These are phyloP conservation scores for Leccinum aurantiacum DNA, from an alignment of 768 basidiomycete species.

Conservation along the genomic window DNA sequence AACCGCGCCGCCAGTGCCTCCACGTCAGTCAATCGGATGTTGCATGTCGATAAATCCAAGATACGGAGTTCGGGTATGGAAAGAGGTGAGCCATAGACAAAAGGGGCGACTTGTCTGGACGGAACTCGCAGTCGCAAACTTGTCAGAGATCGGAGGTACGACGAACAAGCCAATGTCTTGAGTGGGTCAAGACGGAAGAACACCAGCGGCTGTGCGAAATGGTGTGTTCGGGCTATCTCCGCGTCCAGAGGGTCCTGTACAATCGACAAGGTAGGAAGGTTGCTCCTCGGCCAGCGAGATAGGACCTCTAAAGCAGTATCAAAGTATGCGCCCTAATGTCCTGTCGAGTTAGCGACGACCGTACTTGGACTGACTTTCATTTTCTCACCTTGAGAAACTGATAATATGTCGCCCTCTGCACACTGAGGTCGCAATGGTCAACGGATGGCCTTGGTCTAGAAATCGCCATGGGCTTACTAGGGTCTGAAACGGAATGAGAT, in stretches of 20 bases:
- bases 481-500: slow-evolving; percentile 78
- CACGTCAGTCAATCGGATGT: slow-evolving; percentile 52
- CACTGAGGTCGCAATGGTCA: slow-evolving; percentile 35
- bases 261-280: slow-evolving; percentile 53
- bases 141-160: slow-evolving; percentile 43
- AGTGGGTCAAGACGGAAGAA: slow-evolving; percentile 73
- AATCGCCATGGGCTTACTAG: slow-evolving; percentile 52
- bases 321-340: slow-evolving; percentile 72
- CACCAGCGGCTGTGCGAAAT: slow-evolving; percentile 85
- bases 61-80: slow-evolving; percentile 48
- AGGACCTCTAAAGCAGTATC: slow-evolving; percentile 67
- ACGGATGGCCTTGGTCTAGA: not conserved
- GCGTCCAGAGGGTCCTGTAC: slow-evolving; percentile 62
- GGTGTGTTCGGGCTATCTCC: slow-evolving; percentile 32
- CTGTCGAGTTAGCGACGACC: not conserved
- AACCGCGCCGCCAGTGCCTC: slow-evolving; percentile 55
- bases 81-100: slow-evolving; percentile 34
- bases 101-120: slow-evolving; percentile 51
- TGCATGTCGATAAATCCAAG: slow-evolving; percentile 77
- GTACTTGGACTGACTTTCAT: not conserved
- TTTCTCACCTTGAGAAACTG: slow-evolving; percentile 69
- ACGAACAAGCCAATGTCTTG: slow-evolving; percentile 44
- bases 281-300: slow-evolving; percentile 55
- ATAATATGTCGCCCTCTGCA: slow-evolving; percentile 73
- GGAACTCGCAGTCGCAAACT: slow-evolving; percentile 74